Base-by-base conservation (phyloP, 129 eudicot genomes). In the Tagetes patula region DNA sequence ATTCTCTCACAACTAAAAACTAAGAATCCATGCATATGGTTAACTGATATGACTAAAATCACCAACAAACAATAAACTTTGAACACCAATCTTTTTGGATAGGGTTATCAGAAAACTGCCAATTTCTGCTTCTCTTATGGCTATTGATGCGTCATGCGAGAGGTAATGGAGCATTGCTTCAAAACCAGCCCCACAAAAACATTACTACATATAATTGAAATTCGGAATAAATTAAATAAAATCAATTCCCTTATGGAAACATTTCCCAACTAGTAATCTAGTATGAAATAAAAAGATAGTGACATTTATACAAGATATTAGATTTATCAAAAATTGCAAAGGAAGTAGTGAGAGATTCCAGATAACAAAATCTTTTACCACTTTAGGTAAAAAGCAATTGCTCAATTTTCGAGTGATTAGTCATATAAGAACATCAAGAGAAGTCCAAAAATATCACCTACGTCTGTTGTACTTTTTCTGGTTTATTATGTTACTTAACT, bases 101-200 rank as follows among this genome's bases (percentile, higher is more conserved):
- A 37, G 20, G 9, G 4, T 66, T 53, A 45, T 32, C 36, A 50
- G 9, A 50, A 34, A 39, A 0, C 14, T 40, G 43, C 43, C 43
- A 40, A 31, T 30, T 72, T 49, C 3, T 32, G 33, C 69, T 47
- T 34, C 66, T 12, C 53, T 42, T 20, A 3, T 42, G 55, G 52
- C 61, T 14, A 67, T 14, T 8, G 12, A 58, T 58, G 40, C 65
- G 2, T 58, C 39, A 31, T 32, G 64, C 5, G 37, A 2, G 30
- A 50, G 14, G 31, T 52, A 52, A 13, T 53, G 33, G 20, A 46
- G 66, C 32, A 43, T 76, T 32, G 55, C 31, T 20, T 55, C 36
- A 37, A 54, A 66, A 67, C 11, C 43, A 75, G 36, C 54, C 64
- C 50, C 43, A 31, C 69, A 36, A 61, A 58, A 43, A 62, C 40